These are phyloP conservation scores for Ascochyta koolunga DNA, from an alignment of 2,329 filamentous ascomycete genomes.

Conservation along the genomic window DNA sequence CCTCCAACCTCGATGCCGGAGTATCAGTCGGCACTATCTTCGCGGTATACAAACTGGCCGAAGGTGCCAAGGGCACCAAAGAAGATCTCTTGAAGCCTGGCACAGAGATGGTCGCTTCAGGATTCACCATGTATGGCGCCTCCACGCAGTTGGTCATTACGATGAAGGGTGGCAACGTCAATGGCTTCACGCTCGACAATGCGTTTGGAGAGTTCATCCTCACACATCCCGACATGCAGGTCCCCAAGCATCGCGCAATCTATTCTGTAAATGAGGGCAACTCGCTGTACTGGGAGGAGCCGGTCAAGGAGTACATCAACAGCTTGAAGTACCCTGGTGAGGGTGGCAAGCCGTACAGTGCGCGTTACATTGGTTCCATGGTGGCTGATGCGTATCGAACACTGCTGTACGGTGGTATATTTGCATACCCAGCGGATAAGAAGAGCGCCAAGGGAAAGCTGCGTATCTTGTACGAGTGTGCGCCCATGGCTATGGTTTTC, in stretches of 20 bases:
- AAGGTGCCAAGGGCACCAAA: conserved; percentile 73
- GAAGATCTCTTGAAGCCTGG: conserved; percentile 90
- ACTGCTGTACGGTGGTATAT: conserved; percentile 92
- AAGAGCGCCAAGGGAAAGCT: conserved; percentile 99
- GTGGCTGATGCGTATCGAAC: conserved; percentile 98
- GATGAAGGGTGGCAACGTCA: conserved; percentile 89
- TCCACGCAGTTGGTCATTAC: conserved; percentile 96
- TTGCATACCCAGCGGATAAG: conserved; percentile 96
- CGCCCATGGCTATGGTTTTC: conserved; percentile 98
- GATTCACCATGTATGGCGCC: conserved; percentile 99
- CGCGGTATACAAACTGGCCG: conserved; percentile 86
- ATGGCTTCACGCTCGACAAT: conserved; percentile 97
- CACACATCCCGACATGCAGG: conserved; percentile 91
- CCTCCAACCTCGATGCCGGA: conserved; percentile 95
- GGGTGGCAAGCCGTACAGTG: conserved; percentile 86
- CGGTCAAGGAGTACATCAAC: conserved; percentile 86
- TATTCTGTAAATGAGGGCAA: conserved; percentile 99
- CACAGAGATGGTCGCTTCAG: conserved; percentile 87
- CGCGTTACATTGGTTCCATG: conserved; percentile 97
- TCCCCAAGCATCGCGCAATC: conserved; percentile 80
- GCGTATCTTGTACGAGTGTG: conserved; percentile 96
- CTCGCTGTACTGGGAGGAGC: conserved; percentile 92
- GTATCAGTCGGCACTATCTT: conserved; percentile 99
- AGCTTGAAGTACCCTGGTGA: conserved; percentile 80
- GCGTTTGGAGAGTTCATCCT: conserved; percentile 98